Conservation (phyloP, 305 asterid genomes). For the Nicotiana rustica region DNA sequence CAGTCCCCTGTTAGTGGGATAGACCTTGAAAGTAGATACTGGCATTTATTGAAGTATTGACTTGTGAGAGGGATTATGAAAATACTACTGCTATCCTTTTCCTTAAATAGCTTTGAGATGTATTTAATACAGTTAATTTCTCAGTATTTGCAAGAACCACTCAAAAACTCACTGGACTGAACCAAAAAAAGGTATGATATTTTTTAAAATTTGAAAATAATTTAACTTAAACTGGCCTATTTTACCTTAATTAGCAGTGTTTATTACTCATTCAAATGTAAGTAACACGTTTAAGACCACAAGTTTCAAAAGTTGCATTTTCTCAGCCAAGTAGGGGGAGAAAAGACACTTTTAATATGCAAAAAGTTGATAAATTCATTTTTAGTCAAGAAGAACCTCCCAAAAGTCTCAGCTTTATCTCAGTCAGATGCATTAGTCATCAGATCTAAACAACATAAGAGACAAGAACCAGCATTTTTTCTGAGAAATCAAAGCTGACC, state of each 20-base stretch:
- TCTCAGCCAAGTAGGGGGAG: neutral
- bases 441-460: constrained; percentile 23
- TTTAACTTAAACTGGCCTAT: too few relatives aligned
- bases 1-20: neutral
- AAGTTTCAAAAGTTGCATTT: too few relatives aligned
- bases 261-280: too few relatives aligned
- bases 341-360: neutral
- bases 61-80: neutral
- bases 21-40: neutral
- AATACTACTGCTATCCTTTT: neutral
- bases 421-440: neutral
- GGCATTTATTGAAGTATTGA: neutral
- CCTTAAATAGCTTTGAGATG: neutral
- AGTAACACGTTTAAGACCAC: too few relatives aligned
- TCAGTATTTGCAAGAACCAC: neutral
- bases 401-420: neutral
- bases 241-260: too few relatives aligned
- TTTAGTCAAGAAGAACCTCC: neutral
- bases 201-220: too few relatives aligned
- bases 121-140: neutral
- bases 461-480: neutral
- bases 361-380: neutral
- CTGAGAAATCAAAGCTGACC: neutral
- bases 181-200: neutral
- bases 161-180: neutral